phyloP scores from a whole-genome alignment of 148 eudicot species.

The Camellia japonica region DNA sequence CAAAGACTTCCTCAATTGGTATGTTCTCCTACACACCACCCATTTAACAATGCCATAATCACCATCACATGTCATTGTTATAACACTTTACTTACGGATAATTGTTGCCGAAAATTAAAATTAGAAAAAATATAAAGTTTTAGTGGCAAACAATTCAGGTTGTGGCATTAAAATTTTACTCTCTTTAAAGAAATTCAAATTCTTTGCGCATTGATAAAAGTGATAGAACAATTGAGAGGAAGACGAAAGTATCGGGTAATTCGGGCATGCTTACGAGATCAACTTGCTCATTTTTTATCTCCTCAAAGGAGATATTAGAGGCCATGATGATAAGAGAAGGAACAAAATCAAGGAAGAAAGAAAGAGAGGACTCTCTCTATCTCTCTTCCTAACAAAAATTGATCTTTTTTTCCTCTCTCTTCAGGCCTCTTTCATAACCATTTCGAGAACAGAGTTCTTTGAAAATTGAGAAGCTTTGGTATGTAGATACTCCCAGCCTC shows the following conservation, averaged over 20 bases:
- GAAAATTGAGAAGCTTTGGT: not conserved
- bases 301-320: conserved; percentile 34
- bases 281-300: conserved; percentile 41
- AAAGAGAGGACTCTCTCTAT: conserved; percentile 15
- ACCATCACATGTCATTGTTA: no score
- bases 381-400: not conserved
- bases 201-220: no score
- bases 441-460: not conserved
- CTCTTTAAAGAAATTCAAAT: no score
- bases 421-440: not conserved
- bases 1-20: conserved; percentile 40
- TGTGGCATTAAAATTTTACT: no score
- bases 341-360: conserved; percentile 6
- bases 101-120: no score
- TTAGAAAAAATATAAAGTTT: no score
- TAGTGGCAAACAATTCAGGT: no score
- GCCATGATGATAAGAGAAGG: conserved; percentile 11
- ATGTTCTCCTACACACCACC: conserved; percentile 29
- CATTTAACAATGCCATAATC: not conserved
- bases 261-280: conserved; percentile 50
- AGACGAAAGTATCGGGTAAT: not conserved
- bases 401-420: not conserved
- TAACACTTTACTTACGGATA: no score
- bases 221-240: no score
- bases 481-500: no score